These are phyloP conservation scores for Gynostemma pentaphyllum DNA, from an alignment of 306 rosid species.

Conservation along the genomic window DNA sequence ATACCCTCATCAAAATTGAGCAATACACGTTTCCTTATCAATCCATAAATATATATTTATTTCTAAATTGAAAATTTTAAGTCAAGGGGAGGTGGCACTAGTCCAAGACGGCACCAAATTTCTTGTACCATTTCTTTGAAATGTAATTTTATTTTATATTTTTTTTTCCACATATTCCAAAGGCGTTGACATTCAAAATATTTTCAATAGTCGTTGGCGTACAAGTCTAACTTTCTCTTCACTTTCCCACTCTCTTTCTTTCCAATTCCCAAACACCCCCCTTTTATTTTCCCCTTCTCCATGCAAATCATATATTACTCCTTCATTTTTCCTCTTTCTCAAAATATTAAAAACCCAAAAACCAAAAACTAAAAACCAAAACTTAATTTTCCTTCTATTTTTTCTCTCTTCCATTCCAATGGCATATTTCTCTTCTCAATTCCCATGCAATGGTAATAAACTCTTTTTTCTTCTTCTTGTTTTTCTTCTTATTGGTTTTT, in stretches of 20 bases:
- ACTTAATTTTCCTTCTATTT: too few relatives aligned
- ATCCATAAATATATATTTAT: too few relatives aligned
- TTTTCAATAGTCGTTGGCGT: not conserved
- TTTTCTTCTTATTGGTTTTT: not conserved
- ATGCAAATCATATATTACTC: not conserved
- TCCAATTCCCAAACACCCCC: not conserved
- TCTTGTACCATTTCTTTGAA: not conserved
- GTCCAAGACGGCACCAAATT: not conserved
- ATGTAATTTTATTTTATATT: not conserved
- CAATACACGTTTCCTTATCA: too few relatives aligned
- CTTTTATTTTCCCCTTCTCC: not conserved
- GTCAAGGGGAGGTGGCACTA: not conserved
- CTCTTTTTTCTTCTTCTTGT: not conserved
- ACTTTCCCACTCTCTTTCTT: not conserved
- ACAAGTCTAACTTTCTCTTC: not conserved
- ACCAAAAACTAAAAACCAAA: too few relatives aligned
- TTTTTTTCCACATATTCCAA: not conserved
- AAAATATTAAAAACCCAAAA: not conserved
- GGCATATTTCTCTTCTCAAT: not conserved
- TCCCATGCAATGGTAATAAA: not conserved
- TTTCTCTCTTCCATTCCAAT: not conserved
- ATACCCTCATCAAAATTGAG: too few relatives aligned
- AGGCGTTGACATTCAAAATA: constrained; percentile 1
- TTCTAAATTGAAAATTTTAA: too few relatives aligned
- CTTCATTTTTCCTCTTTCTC: not conserved